These are phyloP conservation scores for Diplogelasinospora grovesii DNA, from an alignment of 495 filamentous ascomycete genomes.

Conservation along the genomic window DNA sequence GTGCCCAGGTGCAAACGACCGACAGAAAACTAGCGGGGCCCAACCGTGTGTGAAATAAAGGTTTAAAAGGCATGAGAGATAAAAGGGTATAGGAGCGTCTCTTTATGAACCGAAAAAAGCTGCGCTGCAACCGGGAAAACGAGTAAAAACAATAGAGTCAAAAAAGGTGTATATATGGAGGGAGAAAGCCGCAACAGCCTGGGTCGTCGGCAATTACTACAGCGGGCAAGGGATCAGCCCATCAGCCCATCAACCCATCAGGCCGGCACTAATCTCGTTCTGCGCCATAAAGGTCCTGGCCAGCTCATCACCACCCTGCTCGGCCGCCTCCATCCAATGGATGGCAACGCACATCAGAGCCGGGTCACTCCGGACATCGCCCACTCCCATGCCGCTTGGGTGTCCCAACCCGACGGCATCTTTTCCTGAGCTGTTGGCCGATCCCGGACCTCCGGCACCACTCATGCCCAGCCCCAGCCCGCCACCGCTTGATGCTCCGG, in stretches of 20 bases:
- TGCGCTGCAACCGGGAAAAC: too few species aligned
- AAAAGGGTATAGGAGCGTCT: too few species aligned
- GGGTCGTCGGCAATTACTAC: too few species aligned
- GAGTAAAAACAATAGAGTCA: too few species aligned
- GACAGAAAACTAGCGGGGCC: too few species aligned
- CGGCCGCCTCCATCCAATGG: constrained; percentile 96
- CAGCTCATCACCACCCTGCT: constrained; percentile 78
- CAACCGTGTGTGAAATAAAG: too few species aligned
- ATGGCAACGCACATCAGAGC: constrained; percentile 92
- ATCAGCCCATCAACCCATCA: constrained; percentile 18
- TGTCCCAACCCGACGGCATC: constrained; percentile 11
- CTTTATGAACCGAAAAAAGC: too few species aligned
- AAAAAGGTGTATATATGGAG: too few species aligned
- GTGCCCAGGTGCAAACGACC: too few species aligned
- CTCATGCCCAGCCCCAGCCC: constrained; percentile 10
- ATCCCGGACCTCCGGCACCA: constrained; percentile 13
- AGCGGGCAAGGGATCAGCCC: too few species aligned
- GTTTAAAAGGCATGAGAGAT: too few species aligned
- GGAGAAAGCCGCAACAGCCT: too few species aligned
- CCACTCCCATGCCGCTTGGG: constrained; percentile 26
- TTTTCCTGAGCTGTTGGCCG: constrained; percentile 13
- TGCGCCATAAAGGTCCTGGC: constrained; percentile 80
- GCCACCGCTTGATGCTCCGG: constrained; percentile 6
- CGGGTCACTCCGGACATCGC: constrained; percentile 67
- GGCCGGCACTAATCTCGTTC: constrained; percentile 30